phyloP scores from a whole-genome alignment of 1,284 basidiomycete species.

The Pyrrhoderma noxium region DNA sequence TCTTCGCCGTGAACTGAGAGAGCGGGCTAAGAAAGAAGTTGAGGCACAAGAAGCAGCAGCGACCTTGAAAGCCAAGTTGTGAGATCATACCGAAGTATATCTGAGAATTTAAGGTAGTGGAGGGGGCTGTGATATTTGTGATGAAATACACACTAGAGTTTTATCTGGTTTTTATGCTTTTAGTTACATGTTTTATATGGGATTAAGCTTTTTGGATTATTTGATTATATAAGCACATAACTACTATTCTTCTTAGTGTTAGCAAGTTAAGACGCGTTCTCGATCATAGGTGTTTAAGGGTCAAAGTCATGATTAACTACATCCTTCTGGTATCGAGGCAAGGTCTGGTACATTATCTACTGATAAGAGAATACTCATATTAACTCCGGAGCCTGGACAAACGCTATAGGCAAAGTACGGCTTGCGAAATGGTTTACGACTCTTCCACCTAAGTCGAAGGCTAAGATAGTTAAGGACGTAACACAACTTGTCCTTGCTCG shows the following conservation, averaged over 20 bases:
- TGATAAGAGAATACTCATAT: not conserved
- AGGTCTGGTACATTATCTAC: slow-evolving; percentile 40
- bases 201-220: too few relatives aligned
- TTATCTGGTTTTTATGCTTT: too few relatives aligned
- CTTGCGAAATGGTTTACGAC: slow-evolving; percentile 99
- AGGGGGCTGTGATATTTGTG: too few relatives aligned
- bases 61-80: slow-evolving; percentile 13
- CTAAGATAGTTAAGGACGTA: slow-evolving; percentile 99
- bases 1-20: slow-evolving; percentile 52
- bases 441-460: slow-evolving; percentile 88
- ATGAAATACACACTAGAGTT: too few relatives aligned
- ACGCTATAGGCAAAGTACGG: slow-evolving; percentile 80
- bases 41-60: not conserved
- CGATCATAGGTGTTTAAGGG: not conserved
- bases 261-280: not conserved
- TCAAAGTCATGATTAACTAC: slow-evolving; percentile 66
- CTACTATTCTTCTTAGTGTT: too few relatives aligned
- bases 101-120: too few relatives aligned
- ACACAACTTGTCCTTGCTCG: slow-evolving; percentile 96
- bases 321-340: slow-evolving; percentile 91
- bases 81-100: too few relatives aligned
- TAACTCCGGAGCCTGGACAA: not conserved
- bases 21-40: slow-evolving; percentile 46
- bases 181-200: too few relatives aligned
- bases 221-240: too few relatives aligned